phyloP scores from a whole-genome alignment of 140 eudicot genomes.

The Oenanthe javanica region DNA sequence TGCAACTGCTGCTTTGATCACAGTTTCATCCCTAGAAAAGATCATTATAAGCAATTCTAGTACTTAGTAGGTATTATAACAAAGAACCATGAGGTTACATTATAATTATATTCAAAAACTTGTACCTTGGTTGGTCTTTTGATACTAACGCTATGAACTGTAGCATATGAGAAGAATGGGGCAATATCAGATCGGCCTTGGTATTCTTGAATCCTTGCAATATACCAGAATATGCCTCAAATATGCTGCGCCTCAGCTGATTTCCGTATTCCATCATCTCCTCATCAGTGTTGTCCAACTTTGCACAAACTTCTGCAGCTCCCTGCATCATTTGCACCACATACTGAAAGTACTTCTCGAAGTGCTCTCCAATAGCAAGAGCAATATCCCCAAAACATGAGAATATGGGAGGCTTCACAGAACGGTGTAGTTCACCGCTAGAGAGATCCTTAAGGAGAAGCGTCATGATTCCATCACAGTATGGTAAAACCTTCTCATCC shows the following conservation, averaged over 20 bases:
- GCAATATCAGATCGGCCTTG: conserved; percentile 66
- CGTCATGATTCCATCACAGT: conserved; percentile 74
- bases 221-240: conserved; percentile 87
- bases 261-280: conserved; percentile 82
- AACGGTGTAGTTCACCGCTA: conserved; percentile 66
- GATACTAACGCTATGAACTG: conserved; percentile 66
- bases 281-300: conserved; percentile 49
- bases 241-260: conserved; percentile 64
- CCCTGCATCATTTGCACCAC: conserved; percentile 83
- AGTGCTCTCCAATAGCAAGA: conserved; percentile 78
- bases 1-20: conserved; percentile 66
- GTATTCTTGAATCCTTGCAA: conserved; percentile 75
- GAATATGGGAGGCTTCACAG: conserved; percentile 87
- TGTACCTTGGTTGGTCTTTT: conserved; percentile 56
- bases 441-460: conserved; percentile 68
- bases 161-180: conserved; percentile 63
- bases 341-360: conserved; percentile 58
- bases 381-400: conserved; percentile 94
- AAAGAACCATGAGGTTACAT: neutral
- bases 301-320: conserved; percentile 76
- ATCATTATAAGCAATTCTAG: neutral
- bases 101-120: neutral
- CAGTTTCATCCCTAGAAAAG: conserved; percentile 40
- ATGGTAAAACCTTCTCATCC: conserved; percentile 73
- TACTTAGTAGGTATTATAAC: neutral